These are phyloP conservation scores for Achlya hypogyna DNA, from an alignment of 352 stramenopile genomes.

Conservation along the genomic window DNA sequence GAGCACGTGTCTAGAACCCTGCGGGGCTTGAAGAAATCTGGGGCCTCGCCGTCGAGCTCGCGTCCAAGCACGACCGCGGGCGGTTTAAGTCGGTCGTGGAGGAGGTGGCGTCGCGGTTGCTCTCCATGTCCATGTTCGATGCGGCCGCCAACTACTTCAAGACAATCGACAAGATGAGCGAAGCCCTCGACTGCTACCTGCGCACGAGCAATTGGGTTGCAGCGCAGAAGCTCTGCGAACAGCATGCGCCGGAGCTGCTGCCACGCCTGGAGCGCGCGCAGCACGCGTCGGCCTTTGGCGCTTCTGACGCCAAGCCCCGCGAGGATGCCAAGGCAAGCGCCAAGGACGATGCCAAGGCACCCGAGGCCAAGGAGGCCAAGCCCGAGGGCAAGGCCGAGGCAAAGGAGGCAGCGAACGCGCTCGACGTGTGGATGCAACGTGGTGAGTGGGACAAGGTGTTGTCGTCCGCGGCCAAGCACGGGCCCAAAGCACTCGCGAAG, in stretches of 20 bases:
- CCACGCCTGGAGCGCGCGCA: slow-evolving; percentile 72
- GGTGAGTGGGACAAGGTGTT: slow-evolving; percentile 92
- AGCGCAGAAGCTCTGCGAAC: slow-evolving; percentile 68
- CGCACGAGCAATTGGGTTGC: slow-evolving; percentile 66
- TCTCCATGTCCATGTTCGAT: slow-evolving; percentile 78
- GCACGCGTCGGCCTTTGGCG: slow-evolving; percentile 68
- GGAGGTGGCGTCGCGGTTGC: slow-evolving; percentile 77
- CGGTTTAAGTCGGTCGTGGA: slow-evolving; percentile 85
- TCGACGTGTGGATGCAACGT: slow-evolving; percentile 89
- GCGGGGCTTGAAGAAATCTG: slow-evolving; percentile 84
- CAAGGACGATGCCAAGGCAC: neutral
- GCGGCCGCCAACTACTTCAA: slow-evolving; percentile 82
- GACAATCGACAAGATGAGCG: slow-evolving; percentile 86
- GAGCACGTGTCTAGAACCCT: slow-evolving; percentile 24
- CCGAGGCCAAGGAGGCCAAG: slow-evolving; percentile 21
- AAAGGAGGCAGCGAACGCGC: slow-evolving; percentile 35
- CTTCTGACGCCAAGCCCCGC: neutral
- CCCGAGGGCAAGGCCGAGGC: slow-evolving; percentile 40
- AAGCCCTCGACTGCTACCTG: slow-evolving; percentile 84
- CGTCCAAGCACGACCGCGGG: slow-evolving; percentile 75
- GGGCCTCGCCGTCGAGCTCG: slow-evolving; percentile 83
- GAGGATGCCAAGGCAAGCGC: slow-evolving; percentile 7
- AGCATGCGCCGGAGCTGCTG: slow-evolving; percentile 68
- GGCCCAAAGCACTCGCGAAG: slow-evolving; percentile 62
- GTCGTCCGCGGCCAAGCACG: slow-evolving; percentile 71